Base-by-base conservation (phyloP, 1,284 basidiomycete genomes). In the Serendipita sp. region DNA sequence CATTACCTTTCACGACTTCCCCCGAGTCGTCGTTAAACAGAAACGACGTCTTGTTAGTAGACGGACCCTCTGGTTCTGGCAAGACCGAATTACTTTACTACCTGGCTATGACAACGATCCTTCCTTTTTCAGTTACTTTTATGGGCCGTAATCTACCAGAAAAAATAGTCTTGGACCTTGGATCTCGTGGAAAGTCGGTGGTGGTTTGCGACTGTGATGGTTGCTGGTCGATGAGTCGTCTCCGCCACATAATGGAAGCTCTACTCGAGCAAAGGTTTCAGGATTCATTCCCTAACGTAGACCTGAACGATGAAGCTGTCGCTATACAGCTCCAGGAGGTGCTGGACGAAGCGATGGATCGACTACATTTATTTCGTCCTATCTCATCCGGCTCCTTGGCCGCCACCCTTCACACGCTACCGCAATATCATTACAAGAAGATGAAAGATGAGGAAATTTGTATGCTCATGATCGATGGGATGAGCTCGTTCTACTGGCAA, bases 401-500 rank as follows among this genome's bases (percentile, higher is more conserved):
- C 61, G 76, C 78, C 3, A 83, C 85, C 8, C 74, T 92, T 64
- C 70, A 76, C 13, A 72, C 80, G 66, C 75, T 91, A n/a, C 77
- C 82, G 6, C 69, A 70, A 3, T 85, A 85, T 68, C 82, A 84
- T 67, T 69, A 73, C 3, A 69, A 70, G 22, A 71, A 75, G 62
- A 76, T 84, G 65, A 74, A 78, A 34, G 70, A 78, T 60, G 71
- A 74, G 50, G 81, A 82, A 65, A 77, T 88, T 17, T 82, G 80
- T 12, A 69, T 88, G 61, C 70, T 89, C 30, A 82, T 81, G 13
- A 74, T 92, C 45, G 89, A 92, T 72, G 87, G 87, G 4, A 73
- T 90, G 63, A 86, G 84, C 70, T 71, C 86, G 0, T 89, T 87
- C 70, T 82, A 87, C 72, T 91, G 88, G 88, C 67, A 77, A 6